These are phyloP conservation scores for Lentithecium fluviatile DNA, from an alignment of 495 filamentous ascomycete species.

Conservation along the genomic window DNA sequence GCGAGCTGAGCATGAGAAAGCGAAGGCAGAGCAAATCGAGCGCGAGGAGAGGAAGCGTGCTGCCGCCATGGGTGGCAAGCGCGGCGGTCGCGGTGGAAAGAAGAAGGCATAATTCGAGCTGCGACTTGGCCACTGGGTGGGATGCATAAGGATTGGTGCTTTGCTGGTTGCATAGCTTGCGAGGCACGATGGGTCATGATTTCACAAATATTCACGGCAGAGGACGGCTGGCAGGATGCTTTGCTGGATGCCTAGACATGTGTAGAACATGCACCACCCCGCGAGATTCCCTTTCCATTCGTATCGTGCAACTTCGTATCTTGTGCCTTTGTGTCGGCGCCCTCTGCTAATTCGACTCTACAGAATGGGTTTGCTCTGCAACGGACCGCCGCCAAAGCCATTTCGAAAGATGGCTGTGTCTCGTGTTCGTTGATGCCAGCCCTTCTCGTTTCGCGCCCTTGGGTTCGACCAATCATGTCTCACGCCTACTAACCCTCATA, in stretches of 20 bases:
- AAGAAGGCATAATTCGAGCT: conserved; percentile 29
- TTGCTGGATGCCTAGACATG: not conserved
- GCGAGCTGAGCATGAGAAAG: conserved; percentile 44
- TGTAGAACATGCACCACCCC: not conserved
- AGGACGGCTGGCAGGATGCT: not conserved
- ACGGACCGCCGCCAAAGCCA: no score
- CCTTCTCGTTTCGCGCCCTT: no score
- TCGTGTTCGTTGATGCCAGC: not conserved
- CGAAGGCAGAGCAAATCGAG: conserved; percentile 44
- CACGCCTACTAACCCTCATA: no score
- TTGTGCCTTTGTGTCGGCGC: not conserved
- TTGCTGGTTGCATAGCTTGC: conserved; percentile 8
- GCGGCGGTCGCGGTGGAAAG: conserved; percentile 36
- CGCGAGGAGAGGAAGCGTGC: conserved; percentile 42
- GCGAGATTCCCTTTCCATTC: not conserved
- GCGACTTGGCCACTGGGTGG: not conserved
- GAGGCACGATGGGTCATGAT: not conserved
- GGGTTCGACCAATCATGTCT: no score
- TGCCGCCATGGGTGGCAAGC: conserved; percentile 34
- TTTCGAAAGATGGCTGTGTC: not conserved
- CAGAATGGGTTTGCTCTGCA: no score
- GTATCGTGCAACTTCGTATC: not conserved
- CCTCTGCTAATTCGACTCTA: no score
- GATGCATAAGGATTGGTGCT: not conserved
- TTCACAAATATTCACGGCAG: not conserved